phyloP scores from a whole-genome alignment of 441 rosid species.

The Erysimum pusillum region DNA sequence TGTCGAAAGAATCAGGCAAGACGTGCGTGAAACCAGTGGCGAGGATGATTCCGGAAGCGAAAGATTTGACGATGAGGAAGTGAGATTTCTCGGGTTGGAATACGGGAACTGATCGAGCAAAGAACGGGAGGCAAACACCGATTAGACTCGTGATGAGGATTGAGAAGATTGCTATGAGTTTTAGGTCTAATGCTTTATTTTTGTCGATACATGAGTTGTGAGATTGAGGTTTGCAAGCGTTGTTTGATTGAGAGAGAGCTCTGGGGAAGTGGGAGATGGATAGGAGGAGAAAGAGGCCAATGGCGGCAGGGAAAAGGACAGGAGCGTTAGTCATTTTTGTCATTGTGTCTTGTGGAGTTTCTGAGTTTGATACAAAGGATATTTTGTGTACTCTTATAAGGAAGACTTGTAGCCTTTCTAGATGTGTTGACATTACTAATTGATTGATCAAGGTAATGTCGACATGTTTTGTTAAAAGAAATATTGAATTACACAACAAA shows the following conservation, averaged over 20 bases:
- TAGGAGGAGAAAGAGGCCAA: constrained; percentile 33
- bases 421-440: constrained; percentile 5
- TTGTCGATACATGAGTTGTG: constrained; percentile 30
- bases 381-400: constrained; percentile 18
- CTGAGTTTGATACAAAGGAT: constrained; percentile 3
- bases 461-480: constrained; percentile 3
- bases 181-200: constrained; percentile 39
- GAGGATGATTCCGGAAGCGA: constrained; percentile 47
- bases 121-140: constrained; percentile 46
- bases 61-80: constrained; percentile 41
- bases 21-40: constrained; percentile 45
- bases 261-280: constrained; percentile 33
- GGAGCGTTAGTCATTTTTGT: constrained; percentile 4
- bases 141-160: constrained; percentile 37
- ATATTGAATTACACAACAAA: background rate
- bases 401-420: background rate
- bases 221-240: constrained; percentile 3
- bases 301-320: constrained; percentile 15
- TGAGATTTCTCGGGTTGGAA: constrained; percentile 39
- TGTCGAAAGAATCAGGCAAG: constrained; percentile 38
- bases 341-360: background rate
- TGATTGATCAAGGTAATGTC: background rate
- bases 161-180: constrained; percentile 41
- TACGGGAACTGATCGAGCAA: constrained; percentile 37
- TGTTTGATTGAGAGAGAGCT: constrained; percentile 36